Conservation (phyloP, 192 early-diverging fungal species). For the Polychytrium aggregatum region DNA sequence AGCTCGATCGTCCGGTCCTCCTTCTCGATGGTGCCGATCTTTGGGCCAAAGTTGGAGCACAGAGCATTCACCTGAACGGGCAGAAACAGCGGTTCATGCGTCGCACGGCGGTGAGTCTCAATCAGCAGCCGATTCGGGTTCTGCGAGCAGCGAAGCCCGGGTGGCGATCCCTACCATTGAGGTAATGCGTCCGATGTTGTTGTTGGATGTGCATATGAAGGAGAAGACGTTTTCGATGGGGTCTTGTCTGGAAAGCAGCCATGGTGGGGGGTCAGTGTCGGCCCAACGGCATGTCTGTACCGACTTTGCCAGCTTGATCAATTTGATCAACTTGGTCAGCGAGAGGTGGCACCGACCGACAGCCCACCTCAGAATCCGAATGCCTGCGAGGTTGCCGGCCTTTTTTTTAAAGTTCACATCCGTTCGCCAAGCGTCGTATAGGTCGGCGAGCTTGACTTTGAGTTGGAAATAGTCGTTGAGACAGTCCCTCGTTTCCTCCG, state of each 20-base stretch:
- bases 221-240: slow-evolving; percentile 77
- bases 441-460: slow-evolving; percentile 42
- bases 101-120: slow-evolving; percentile 1
- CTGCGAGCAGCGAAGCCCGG: slow-evolving; percentile 6
- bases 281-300: background rate
- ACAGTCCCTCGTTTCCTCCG: slow-evolving; percentile 17
- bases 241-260: slow-evolving; percentile 42
- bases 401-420: slow-evolving; percentile 61
- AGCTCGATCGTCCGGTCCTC: slow-evolving; percentile 15
- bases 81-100: too few relatives aligned
- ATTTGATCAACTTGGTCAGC: background rate
- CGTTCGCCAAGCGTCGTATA: slow-evolving; percentile 35
- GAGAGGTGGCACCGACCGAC: background rate
- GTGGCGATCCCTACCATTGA: slow-evolving; percentile 44
- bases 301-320: background rate
- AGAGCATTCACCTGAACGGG: slow-evolving; percentile 24
- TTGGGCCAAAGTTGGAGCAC: slow-evolving; percentile 18
- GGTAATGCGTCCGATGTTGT: slow-evolving; percentile 88
- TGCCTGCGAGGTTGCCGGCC: slow-evolving; percentile 41
- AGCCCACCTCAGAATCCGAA: slow-evolving; percentile 52
- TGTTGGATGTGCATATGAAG: slow-evolving; percentile 91
- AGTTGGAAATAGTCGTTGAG: slow-evolving; percentile 84
- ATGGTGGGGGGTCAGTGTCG: background rate
- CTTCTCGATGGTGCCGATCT: slow-evolving; percentile 3
- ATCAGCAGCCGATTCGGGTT: background rate